phyloP scores from a whole-genome alignment of 768 basidiomycete genomes.

The Pleurotus tuoliensis region DNA sequence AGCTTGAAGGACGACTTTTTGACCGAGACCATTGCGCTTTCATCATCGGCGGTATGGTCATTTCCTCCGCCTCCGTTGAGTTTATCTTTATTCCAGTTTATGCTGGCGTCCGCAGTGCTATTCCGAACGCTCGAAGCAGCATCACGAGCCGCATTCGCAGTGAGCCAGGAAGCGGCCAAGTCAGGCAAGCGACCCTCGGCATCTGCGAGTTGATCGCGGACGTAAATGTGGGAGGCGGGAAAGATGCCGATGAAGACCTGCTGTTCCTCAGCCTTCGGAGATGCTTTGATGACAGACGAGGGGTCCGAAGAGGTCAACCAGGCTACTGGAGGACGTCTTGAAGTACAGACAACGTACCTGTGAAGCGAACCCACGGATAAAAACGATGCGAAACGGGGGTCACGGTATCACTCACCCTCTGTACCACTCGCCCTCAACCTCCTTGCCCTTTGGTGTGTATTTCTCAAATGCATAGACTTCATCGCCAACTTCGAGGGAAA shows the following conservation, averaged over 20 bases:
- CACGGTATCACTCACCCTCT: slow-evolving; percentile 63
- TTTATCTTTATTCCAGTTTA: slow-evolving; percentile 44
- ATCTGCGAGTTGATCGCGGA: slow-evolving; percentile 83
- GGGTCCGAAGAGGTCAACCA: slow-evolving; percentile 61
- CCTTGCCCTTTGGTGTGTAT: slow-evolving; percentile 70
- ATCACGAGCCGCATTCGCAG: slow-evolving; percentile 28
- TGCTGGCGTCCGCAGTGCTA: slow-evolving; percentile 41
- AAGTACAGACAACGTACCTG: slow-evolving; percentile 86
- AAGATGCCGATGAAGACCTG: slow-evolving; percentile 95
- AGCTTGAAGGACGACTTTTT: slow-evolving; percentile 64
- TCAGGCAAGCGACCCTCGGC: slow-evolving; percentile 84
- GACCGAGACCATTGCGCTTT: slow-evolving; percentile 41
- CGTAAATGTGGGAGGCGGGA: slow-evolving; percentile 82
- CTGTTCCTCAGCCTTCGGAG: slow-evolving; percentile 69
- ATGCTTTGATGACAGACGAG: slow-evolving; percentile 43
- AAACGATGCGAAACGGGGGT: slow-evolving; percentile 17
- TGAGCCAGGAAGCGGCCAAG: slow-evolving; percentile 53
- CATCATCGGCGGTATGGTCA: not conserved
- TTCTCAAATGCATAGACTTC: slow-evolving; percentile 97
- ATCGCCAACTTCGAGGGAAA: slow-evolving; percentile 89
- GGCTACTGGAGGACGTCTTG: slow-evolving; percentile 65
- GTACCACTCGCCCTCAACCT: slow-evolving; percentile 85
- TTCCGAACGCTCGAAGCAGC: slow-evolving; percentile 21
- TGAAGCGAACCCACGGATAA: slow-evolving; percentile 4
- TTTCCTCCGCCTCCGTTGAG: slow-evolving; percentile 31